Conservation (phyloP, 208 protist genomes). For the Trypanosoma melophagium region DNA sequence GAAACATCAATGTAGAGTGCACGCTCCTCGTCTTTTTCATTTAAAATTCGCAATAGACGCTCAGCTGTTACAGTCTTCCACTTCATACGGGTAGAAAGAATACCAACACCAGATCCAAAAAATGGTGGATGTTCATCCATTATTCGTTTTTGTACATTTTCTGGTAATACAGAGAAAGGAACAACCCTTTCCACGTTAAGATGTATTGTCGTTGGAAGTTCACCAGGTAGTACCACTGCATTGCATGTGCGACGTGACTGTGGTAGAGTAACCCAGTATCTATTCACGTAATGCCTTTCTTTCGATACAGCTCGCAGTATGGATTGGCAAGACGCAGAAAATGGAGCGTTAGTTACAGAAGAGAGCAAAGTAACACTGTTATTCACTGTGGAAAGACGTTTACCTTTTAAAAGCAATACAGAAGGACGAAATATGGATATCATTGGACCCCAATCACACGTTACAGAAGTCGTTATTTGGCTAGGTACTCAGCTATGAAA, state of each 20-base stretch:
- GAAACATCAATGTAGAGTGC: slow-evolving; percentile 75
- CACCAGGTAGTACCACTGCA: slow-evolving; percentile 63
- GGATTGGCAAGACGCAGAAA: slow-evolving; percentile 54
- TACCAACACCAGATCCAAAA: slow-evolving; percentile 86
- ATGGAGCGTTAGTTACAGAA: slow-evolving; percentile 73
- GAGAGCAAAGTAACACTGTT: slow-evolving; percentile 54
- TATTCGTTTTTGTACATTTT: slow-evolving; percentile 62
- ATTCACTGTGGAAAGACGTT: slow-evolving; percentile 16
- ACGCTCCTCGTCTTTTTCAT: slow-evolving; percentile 69
- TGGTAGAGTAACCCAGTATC: slow-evolving; percentile 79
- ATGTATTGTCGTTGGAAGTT: slow-evolving; percentile 66
- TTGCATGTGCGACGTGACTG: slow-evolving; percentile 76
- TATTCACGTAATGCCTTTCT: slow-evolving; percentile 49
- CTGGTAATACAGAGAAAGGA: slow-evolving; percentile 52
- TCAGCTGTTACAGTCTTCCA: slow-evolving; percentile 80
- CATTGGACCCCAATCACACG: slow-evolving; percentile 2
- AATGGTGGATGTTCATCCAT: slow-evolving; percentile 86
- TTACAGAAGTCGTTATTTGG: no score
- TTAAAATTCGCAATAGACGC: slow-evolving; percentile 69
- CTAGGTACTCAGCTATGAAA: no score
- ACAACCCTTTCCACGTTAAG: slow-evolving; percentile 81
- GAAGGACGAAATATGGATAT: slow-evolving; percentile 8
- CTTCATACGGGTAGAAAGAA: slow-evolving; percentile 81
- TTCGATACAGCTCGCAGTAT: slow-evolving; percentile 43
- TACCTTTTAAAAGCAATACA: slow-evolving; percentile 6